Percentiles rank a stretch among this genome's conserved stretches.
phyloP scores from a whole-genome alignment of 2,329 filamentous ascomycete species.

The Pseudogymnoascus sp. region DNA sequence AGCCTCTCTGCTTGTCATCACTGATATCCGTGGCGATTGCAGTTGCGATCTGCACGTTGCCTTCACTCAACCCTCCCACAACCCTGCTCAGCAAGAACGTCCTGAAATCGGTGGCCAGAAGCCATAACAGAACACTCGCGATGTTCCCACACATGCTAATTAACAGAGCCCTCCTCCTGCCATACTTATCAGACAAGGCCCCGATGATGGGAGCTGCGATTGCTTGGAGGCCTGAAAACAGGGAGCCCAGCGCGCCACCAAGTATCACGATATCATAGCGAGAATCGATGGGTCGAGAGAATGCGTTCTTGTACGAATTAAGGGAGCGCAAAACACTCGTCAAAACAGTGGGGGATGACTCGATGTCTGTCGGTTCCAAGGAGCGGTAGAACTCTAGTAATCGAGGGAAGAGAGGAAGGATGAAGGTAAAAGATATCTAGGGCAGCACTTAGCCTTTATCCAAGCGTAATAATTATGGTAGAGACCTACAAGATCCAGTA shows the following conservation, averaged over 20 bases:
- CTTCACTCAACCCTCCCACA: conserved; percentile 88
- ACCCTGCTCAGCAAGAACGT: conserved; percentile 92
- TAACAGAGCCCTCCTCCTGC: conserved; percentile 77
- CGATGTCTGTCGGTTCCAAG: conserved; percentile 50
- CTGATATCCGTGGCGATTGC: conserved; percentile 96
- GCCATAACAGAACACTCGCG: conserved; percentile 87
- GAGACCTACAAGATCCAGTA: conserved; percentile 73
- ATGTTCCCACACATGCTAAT: conserved; percentile 93
- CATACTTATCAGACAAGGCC: conserved; percentile 77
- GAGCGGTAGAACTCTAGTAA: conserved; percentile 94
- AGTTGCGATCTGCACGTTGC: conserved; percentile 91
- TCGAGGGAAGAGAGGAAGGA: conserved; percentile 89
- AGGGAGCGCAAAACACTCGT: conserved; percentile 73
- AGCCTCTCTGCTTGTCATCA: conserved; percentile 72
- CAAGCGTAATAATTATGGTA: conserved; percentile 11
- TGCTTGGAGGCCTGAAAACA: conserved; percentile 87
- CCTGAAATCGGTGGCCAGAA: conserved; percentile 84
- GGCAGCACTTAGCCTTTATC: neutral
- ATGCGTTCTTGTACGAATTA: conserved; percentile 90
- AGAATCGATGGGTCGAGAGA: conserved; percentile 86
- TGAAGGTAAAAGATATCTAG: conserved; percentile 97
- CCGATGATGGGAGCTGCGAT: conserved; percentile 89
- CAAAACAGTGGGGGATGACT: conserved; percentile 57
- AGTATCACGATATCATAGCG: conserved; percentile 95
- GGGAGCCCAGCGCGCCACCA: conserved; percentile 83